Evolutionary conservation across 352 stramenopile genomes (phyloP).

Genomic region (Phytophthora fragariae): DNA sequence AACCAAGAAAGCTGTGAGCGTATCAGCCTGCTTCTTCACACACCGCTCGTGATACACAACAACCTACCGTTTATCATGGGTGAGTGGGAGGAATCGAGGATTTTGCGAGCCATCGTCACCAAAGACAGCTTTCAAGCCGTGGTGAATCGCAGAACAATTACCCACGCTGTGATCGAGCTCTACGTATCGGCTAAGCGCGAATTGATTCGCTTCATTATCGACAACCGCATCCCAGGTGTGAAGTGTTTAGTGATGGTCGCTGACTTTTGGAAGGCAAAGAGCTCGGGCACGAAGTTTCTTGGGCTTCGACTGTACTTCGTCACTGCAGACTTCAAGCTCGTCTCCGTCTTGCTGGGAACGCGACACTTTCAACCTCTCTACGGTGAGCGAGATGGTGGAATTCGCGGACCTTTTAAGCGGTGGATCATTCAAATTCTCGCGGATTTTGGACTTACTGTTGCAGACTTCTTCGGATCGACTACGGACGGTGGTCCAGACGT

Average conservation of each 20-base stretch:
- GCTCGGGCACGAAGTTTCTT: constrained; percentile 1
- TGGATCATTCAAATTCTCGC: constrained; percentile 5
- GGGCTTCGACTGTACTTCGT: constrained; percentile 1
- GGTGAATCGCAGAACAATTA: constrained; percentile 1
- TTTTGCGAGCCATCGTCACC: constrained; percentile 1
- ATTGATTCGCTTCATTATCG: neutral
- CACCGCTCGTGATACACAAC: constrained; percentile 2
- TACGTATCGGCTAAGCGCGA: constrained; percentile 3
- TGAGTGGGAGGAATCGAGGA: constrained; percentile 15
- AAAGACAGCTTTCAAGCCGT: constrained; percentile 6
- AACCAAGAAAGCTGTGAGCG: constrained; percentile 5
- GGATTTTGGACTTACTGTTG: constrained; percentile 2
- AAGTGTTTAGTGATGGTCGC: constrained; percentile 5
- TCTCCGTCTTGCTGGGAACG: constrained; percentile 8
- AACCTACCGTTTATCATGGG: constrained; percentile 14
- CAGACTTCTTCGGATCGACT: constrained; percentile 6
- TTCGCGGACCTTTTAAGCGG: neutral
- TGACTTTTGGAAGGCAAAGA: constrained; percentile 12
- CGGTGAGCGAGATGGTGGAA: constrained; percentile 1
- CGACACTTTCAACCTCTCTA: constrained; percentile 6
- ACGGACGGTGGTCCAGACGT: no score
- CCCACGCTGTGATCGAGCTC: constrained; percentile 12
- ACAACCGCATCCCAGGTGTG: neutral
- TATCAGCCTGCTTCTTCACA: constrained; percentile 12
- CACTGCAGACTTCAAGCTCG: neutral